Evolutionary conservation across 2,329 filamentous ascomycete genomes (phyloP), one percentile per base, ranked within the genome.

Genomic region (Aspergillus sclerotialis): DNA sequence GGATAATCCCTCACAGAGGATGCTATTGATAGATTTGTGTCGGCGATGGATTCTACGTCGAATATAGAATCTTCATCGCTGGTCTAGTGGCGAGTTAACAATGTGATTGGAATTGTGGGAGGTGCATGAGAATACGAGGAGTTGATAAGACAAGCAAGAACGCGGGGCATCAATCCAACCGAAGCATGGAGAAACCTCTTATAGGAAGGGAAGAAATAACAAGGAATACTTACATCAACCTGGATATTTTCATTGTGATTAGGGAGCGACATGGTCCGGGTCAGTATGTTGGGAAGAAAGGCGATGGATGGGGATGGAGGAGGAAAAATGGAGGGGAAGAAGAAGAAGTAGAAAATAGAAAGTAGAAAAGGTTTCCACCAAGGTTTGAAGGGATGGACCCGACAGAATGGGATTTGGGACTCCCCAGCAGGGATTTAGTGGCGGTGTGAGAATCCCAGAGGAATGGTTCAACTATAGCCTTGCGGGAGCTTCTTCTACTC

Each of bases 11-110:
- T 52, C 16, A 59, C 50, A 4, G 55, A 68, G 3, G 68, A 58
- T 4, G 60, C 56, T 14, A 56, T 53, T 33, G 61, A 61, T 23
- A 56, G 44, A 32, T 56, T 65, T 40, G 68, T 69, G 15, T 57
- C 63, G 19, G 56, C 42, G 33, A 64, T 19, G n/a, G 56, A 53
- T 38, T 54, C 29, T 14, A 45, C 37, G 32, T 58, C 56, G 35
- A 45, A 55, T 32, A 57, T 36, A 2, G 55, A 58, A 28, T 60
- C 56, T 17, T 60, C 55, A 31, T 60, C 56, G 39, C 55, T 59
- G 32, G 53, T 58, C 55, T 58, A 38, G 19, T 10, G 7, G 10
- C 17, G 12, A 13, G 28, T 30, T 14, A 34, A 13, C 39, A 23
- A 23, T 23, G 19, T 6, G 19, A 23, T 6, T 10, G 12, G 28